Conservation (phyloP, 202 grass and related monocot genomes). For the Cymbopogon flexuosus region DNA sequence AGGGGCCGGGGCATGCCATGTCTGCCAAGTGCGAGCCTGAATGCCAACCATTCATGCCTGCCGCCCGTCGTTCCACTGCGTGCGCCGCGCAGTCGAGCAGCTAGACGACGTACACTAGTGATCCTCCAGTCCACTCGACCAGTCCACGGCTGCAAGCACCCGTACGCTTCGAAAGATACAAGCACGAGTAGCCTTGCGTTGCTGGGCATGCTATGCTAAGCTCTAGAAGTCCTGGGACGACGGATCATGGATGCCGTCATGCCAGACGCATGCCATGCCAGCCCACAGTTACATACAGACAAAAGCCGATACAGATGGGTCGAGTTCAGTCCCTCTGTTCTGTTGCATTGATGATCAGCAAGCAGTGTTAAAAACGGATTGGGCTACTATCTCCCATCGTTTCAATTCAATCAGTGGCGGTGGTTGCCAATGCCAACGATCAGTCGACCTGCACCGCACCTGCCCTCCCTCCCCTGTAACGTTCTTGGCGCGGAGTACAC, state of each 20-base stretch:
- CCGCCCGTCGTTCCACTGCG: too few relatives aligned
- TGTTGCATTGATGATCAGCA: neutral
- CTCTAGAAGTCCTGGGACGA: neutral
- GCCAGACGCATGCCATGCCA: neutral
- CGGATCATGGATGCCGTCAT: neutral
- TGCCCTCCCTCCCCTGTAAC: neutral
- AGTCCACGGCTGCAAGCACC: too few relatives aligned
- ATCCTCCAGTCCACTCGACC: too few relatives aligned
- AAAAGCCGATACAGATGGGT: neutral
- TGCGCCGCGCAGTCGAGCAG: neutral
- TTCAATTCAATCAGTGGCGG: constrained; percentile 22
- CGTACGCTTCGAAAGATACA: neutral
- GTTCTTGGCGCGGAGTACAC: neutral
- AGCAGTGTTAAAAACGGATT: neutral
- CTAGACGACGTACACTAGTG: neutral
- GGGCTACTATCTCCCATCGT: neutral
- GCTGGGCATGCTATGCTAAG: neutral
- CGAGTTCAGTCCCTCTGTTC: neutral
- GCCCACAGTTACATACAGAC: neutral
- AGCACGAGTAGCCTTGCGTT: neutral
- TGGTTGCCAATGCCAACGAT: constrained; percentile 18
- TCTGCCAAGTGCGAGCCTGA: neutral
- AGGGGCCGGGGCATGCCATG: neutral
- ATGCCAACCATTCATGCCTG: neutral
- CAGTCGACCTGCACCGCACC: neutral